A percentile compares a stretch with the other conserved stretches of the same genome.
Evolutionary conservation across 1,284 basidiomycete genomes (phyloP).

Genomic region (Sporisorium sorghi): DNA sequence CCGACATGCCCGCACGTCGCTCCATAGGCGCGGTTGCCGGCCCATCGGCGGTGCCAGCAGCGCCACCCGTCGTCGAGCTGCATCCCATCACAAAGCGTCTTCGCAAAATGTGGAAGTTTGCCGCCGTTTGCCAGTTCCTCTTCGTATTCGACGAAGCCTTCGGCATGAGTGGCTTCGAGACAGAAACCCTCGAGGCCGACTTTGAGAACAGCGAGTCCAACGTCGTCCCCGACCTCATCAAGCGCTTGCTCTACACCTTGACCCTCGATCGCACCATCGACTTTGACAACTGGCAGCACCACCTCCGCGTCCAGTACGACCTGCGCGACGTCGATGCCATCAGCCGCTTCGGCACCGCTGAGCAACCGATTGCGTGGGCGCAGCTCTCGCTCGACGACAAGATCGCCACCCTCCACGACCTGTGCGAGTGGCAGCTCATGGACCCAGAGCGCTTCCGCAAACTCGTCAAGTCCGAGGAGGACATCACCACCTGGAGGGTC

Average conservation of each 20-base stretch:
- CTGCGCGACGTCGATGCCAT: constrained; percentile 37
- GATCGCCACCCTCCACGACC: constrained; percentile 64
- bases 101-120: constrained; percentile 65
- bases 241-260: constrained; percentile 71
- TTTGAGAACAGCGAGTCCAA: constrained; percentile 71
- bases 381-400: constrained; percentile 71
- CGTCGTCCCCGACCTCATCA: constrained; percentile 71
- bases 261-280: constrained; percentile 72
- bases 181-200: constrained; percentile 71
- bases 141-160: constrained; percentile 68
- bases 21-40: constrained; percentile 40
- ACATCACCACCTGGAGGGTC: constrained; percentile 73
- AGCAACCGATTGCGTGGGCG: constrained; percentile 69
- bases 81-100: constrained; percentile 56
- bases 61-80: constrained; percentile 28
- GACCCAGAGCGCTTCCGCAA: constrained; percentile 73
- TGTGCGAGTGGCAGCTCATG: constrained; percentile 74
- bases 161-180: constrained; percentile 63
- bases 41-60: constrained; percentile 33
- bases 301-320: constrained; percentile 51
- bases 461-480: constrained; percentile 72
- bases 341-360: constrained; percentile 54
- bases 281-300: constrained; percentile 55
- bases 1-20: constrained; percentile 36
- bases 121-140: constrained; percentile 67